Conservation (phyloP, 441 rosid genomes). For the Adansonia madagascariensis region DNA sequence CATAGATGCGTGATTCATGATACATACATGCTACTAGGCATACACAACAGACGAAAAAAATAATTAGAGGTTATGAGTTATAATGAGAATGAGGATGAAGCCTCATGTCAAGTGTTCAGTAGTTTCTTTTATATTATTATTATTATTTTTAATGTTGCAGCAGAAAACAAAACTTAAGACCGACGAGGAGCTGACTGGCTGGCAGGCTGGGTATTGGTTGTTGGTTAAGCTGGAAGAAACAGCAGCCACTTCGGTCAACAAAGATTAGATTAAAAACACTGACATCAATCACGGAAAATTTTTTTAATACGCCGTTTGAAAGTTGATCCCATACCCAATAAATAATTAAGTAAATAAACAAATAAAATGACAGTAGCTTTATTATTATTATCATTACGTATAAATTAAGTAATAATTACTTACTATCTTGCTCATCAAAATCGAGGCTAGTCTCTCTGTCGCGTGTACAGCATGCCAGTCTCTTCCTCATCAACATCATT, state of each 20-base stretch:
- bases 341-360: no score
- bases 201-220: no score
- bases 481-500: constrained; percentile 63
- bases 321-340: background rate
- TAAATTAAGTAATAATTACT: constrained; percentile 28
- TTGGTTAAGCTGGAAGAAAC: background rate
- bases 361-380: background rate
- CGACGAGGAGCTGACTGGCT: no score
- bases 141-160: no score
- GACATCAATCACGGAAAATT: constrained; percentile 29
- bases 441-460: constrained; percentile 75
- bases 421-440: constrained; percentile 81
- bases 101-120: no score
- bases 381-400: background rate
- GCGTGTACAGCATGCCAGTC: constrained; percentile 66
- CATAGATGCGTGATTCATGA: no score
- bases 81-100: background rate
- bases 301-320: background rate
- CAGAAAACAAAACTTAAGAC: background rate
- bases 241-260: background rate
- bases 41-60: no score
- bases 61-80: background rate
- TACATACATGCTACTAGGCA: no score
- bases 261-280: background rate
- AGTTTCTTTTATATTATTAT: no score